Base-by-base conservation (phyloP, 83 land plant genomes). In the Diphasiastrum complanatum region DNA sequence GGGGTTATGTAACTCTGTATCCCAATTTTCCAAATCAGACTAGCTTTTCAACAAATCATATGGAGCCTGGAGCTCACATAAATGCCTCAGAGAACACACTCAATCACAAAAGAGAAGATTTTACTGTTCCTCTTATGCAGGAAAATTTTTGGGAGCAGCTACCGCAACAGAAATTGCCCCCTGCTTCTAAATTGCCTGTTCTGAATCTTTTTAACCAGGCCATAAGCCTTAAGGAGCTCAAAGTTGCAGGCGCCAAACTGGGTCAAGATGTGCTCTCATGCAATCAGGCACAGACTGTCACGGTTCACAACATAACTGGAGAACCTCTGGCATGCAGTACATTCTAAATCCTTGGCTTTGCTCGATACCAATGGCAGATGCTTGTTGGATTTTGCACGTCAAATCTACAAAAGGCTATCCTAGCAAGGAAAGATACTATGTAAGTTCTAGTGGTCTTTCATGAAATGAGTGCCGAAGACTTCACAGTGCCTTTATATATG, bases 181-280 rank as follows among this genome's bases (percentile, higher is more conserved):
- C 97, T 1, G 89, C 87, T 2, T 76, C 89, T 25, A 79, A 71
- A 62, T 73, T 95, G 33, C 99, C 99, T 5, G 87, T 86, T 32
- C 45, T 95, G 10, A 89, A 95, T 58, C 86, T 95, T 35, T 95
- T 95, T 89, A 95, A 95, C 74, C 97, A 86, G 76, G 75, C 99
- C 3, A 60, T 77, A 1, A 74, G 83, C 0, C 58, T 95, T 35
- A 83, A 66, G 64, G 99, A 93, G 8, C 64, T 95, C 27, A 89
- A 82, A 77, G 69, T 83, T 11, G 99, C 99, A 0, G 99, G 99
- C 22, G 92, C 99, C 5, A 89, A 84, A 83, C 85, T 95, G 19
- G 71, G 71, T 5, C 97, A 89, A 65, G 99, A 95, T 54, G 97
- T 95, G 33, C 45, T 95, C 2, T 23, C 22, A 1, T 95, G 99